A percentile compares a stretch with the other conserved stretches of the same genome.
These are phyloP conservation scores for Backusella liffmaniae DNA, from an alignment of 192 early-diverging fungal species.

Conservation along the genomic window DNA sequence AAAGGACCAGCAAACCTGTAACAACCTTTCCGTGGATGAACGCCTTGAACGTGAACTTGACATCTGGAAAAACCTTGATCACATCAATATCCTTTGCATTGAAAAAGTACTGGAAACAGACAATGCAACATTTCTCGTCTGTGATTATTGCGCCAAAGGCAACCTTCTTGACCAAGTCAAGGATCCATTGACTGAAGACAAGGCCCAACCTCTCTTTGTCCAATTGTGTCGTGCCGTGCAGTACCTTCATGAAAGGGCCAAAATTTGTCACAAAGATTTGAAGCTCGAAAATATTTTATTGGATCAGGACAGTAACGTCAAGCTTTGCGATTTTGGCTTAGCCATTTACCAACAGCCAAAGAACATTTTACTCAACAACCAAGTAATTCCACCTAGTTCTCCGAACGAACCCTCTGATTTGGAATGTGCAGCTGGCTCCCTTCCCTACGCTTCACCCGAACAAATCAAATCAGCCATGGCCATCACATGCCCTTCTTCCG, in stretches of 20 bases:
- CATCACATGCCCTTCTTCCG: constrained; percentile 51
- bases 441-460: constrained; percentile 75
- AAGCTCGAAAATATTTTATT: constrained; percentile 92
- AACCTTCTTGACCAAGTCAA: constrained; percentile 61
- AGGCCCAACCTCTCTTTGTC: constrained; percentile 60
- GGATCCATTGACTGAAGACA: constrained; percentile 47
- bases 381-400: background rate
- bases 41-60: constrained; percentile 62
- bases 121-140: constrained; percentile 68
- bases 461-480: constrained; percentile 50
- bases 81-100: constrained; percentile 66
- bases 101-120: constrained; percentile 66
- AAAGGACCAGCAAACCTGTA: constrained; percentile 25
- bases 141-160: constrained; percentile 64
- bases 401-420: constrained; percentile 11
- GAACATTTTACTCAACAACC: constrained; percentile 30
- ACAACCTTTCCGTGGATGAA: constrained; percentile 17
- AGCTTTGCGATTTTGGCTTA: constrained; percentile 89
- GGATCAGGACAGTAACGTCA: constrained; percentile 61
- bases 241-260: constrained; percentile 76
- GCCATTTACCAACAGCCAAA: constrained; percentile 51
- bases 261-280: constrained; percentile 77
- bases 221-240: constrained; percentile 73
- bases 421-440: constrained; percentile 53
- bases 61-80: constrained; percentile 67